Evolutionary conservation across 257 asterid genomes (phyloP), one percentile per base, ranked within the genome.

Genomic region (Solanum rostratum): DNA sequence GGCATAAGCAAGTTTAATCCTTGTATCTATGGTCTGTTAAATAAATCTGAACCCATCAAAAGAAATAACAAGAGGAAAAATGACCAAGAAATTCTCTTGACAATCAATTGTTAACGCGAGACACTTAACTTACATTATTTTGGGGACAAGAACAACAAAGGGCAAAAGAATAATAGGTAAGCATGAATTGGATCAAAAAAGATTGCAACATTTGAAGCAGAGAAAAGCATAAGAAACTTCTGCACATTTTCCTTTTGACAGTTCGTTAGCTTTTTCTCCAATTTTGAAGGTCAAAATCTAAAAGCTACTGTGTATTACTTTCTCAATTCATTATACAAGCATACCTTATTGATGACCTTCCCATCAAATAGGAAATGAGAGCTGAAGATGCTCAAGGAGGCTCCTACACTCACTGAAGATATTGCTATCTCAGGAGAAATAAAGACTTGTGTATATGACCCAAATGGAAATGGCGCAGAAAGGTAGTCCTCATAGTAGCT

Each of bases 321-420:
- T 27, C 30, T 79, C 78, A 46, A 62, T 27, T 49, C 63, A 52
- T 59, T 87, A 69, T 59, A 55, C 49, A 85, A 60, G 80, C 88
- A 87, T 91, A 97, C 99, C 98, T 97, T 97, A 91, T 95, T 97
- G 69, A 97, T 92, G 85, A 97, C 92, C 91, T 95, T 97, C 88
- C 93, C 98, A 78, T 95, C 99, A 83, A 89, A 97, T 83, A 97
- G 93, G 57, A 97, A 86, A 79, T 97, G 96, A 81, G 98, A 94
- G 88, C 98, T 97, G 91, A 97, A 97, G 86, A 97, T 91, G 89
- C 97, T 91, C 87, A 91, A 84, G 86, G 99, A 93, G 81, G 98
- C 97, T 90, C 98, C 99, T 83, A 86, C 84, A 86, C 92, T 92
- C 89, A 90, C 89, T 12, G 97, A 94, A 69, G 99, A 94, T 83